Base-by-base conservation (phyloP, 805 yeast species). In the Candida hungchunana region DNA sequence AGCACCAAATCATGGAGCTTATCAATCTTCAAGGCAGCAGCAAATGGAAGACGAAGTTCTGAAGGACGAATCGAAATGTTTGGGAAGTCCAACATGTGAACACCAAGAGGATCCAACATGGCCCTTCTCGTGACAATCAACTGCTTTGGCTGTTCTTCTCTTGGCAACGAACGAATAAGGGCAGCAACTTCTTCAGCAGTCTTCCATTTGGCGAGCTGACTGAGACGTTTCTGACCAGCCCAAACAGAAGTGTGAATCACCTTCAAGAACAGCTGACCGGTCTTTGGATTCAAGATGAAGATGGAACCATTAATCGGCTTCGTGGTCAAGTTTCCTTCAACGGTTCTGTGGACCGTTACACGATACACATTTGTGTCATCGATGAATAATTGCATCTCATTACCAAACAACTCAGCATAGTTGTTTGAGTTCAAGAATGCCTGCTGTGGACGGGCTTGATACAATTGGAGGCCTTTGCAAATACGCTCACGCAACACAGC, bases 131-230 rank as follows among this genome's bases (percentile, higher is more conserved):
- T 84, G 8, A 86, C 89, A 54, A 93, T 83, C 41, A 93, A 64
- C 59, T 89, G 96, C 51, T 83, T 83, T 2, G 98, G 98, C 52
- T 88, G 96, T 60, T 93, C 96, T 51, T 90, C 97, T 36, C 77
- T 71, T 1, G 97, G 97, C 36, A 93, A 63, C 0, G 97, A 85
- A 28, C 96, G 71, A 14, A 93, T 73, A 45, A 93, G 65, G 0
- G 95, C 95, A 12, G 96, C 90, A 16, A 87, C 95, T 59, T 90
- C 97, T 61, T 93, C 99, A 0, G 98, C 97, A 2, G 97, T 80
- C 58, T 90, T 93, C 98, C 98, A 93, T 56, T 93, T 93, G 2
- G 97, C 89, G 46, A 93, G 64, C 55, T 93, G 97, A 19, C 93
- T 82, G 42, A 90, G 69, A 50, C 97, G 81, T 53, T 87, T 89